Evolutionary conservation across 106 monocot species (phyloP), one percentile per base, ranked within the genome.

Genomic region (Gastrodia elata): DNA sequence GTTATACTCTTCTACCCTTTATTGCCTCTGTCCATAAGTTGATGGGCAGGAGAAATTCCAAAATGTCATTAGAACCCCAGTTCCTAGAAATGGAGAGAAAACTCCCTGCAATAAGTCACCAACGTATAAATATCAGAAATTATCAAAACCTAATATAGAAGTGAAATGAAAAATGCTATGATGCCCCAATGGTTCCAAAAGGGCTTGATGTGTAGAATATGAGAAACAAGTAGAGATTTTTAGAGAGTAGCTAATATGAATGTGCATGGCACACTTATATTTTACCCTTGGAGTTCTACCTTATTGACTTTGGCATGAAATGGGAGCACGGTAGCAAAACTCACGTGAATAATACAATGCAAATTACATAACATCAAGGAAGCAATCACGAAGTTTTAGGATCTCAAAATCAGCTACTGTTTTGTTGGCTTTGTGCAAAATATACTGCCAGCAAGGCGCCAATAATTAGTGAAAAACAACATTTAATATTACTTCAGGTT

Each of bases 21-120:
- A 98, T 83, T 28, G 84, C 59, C 72, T 98, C 97, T 24, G 86
- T 85, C 64, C 88, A 81, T 70, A 98, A 76, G 32, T 36, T 80
- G 34, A 98, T 78, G 0, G 93, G 93, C 24, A 93, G 77, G 18
- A 71, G 71, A 35, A 98, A 83, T 15, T 8, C 65, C 40, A 98
- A 65, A 55, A 73, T 81, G 79, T 93, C 97, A 40, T 75, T 74
- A 55, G 90, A 72, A 68, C 44, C 68, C 93, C 97, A 98, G 2
- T 74, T 79, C 61, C 69, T 86, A 40, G 90, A 77, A 40, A 97
- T 27, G 20, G 83, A 83, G 44, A 97, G 71, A 80, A 93, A 97
- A 80, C 58, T 90, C 41, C 96, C 97, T 97, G 90, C 56, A 77
- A 77, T 61, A 35, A 35, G 39, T 38, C 39, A 20, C 34, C n/a